Evolutionary conservation across 225 moss, liverwort and hornwort genomes (phyloP), one percentile per base, ranked within the genome.

Genomic region (Thuidium tamariscinum): DNA sequence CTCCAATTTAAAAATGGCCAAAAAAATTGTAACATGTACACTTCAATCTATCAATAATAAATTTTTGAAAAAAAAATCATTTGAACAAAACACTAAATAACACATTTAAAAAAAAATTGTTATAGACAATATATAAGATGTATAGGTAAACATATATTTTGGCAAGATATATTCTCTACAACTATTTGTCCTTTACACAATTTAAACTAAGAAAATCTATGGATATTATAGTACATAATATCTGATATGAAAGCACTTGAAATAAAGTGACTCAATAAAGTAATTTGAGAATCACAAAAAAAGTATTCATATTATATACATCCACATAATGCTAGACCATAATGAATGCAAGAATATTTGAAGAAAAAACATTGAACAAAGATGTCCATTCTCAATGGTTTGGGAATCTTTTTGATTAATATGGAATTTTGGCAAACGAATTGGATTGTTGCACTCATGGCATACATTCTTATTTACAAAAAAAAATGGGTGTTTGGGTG

Each of bases 301-400:
- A 13, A 37, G 7, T 7, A 13, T 13, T 68, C 4, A 7, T 68
- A 23, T 37, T 0, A 22, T 2, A 67, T 37, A 12, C 7, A 37
- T 13, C 1, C 5, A 68, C 1, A 1, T 0, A 0, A 23, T 68
- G 7, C 39, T 7, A 67, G 1, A 11, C 13, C 21, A 36, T 20
- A 37, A 37, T 36, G 22, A 66, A 67, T 67, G 3, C 1, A 67
- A 4, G 2, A 5, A 22, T 67, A 37, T 22, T 22, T 23, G 7
- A 67, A 22, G 37, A 67, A 67, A 22, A 4, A 21, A 3, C 12
- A 7, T 0, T 7, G 1, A 4, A 22, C 37, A 67, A 67, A 67
- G 11, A 1, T 22, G 4, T 67, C 7, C 4, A 22, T 3, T 37
- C 9, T 51, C 7, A 16, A 16, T 51, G 7, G 14, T 16, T 51